A percentile compares a stretch with the other conserved stretches of the same genome.
Conservation (phyloP, 805 yeast genomes). For the Candida orba region DNA sequence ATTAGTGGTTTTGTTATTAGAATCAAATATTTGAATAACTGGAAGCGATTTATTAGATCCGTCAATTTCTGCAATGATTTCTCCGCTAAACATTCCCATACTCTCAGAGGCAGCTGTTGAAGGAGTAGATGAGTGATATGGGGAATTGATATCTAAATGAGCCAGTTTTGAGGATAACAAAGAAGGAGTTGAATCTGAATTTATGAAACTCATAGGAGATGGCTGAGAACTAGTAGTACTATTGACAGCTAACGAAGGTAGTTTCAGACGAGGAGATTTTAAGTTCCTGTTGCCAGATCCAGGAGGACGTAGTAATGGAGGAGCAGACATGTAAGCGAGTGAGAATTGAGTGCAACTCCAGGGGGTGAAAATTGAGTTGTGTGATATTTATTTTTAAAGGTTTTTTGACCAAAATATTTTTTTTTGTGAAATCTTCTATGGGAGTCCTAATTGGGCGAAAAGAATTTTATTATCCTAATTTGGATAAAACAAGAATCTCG, state of each 20-base stretch:
- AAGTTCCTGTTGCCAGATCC: constrained; percentile 31
- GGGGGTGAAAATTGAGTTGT: too few relatives aligned
- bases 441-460: too few relatives aligned
- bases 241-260: constrained; percentile 29
- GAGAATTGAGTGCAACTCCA: background rate
- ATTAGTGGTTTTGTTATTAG: background rate
- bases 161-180: constrained; percentile 13
- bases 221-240: background rate
- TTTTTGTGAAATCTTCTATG: too few relatives aligned
- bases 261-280: constrained; percentile 37
- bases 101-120: constrained; percentile 26
- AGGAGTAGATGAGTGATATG: constrained; percentile 27
- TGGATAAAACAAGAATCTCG: too few relatives aligned
- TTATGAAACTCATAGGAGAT: background rate
- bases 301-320: constrained; percentile 37
- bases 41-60: background rate
- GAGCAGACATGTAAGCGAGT: constrained; percentile 25
- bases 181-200: constrained; percentile 12
- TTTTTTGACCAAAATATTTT: too few relatives aligned
- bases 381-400: too few relatives aligned
- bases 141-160: constrained; percentile 13
- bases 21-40: background rate
- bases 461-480: too few relatives aligned
- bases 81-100: constrained; percentile 23
- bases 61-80: constrained; percentile 24